Base-by-base conservation (phyloP, 2,329 filamentous ascomycete genomes). In the Dryadomyces quercivorus region DNA sequence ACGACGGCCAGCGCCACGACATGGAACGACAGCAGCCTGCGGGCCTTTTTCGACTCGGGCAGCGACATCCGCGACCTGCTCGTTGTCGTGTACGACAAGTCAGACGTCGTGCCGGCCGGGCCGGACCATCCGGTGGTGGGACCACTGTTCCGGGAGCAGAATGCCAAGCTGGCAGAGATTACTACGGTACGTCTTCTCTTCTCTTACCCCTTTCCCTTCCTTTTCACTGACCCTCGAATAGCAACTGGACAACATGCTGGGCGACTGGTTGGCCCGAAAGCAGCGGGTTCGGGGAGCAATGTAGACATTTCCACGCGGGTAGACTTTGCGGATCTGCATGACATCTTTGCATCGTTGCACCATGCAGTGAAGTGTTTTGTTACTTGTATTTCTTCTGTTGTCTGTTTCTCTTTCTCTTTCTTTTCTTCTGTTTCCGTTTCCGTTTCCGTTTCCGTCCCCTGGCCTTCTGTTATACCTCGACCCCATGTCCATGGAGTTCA, bases 71-170 rank as follows among this genome's bases (percentile, higher is more conserved):
- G 88, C 51, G 92, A 98, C 66, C 79, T 97, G 65, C 77, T 97
- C 52, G 79, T 91, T 42, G 86, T 98, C 57, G 89, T 98, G 31
- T 91, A 95, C 65, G 91, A 97, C 69, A 95, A 91, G 67, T 86
- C 83, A 15, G 87, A 91, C 56, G 83, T 94, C 16, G 78, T 82
- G 45, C 86, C 89, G 18, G 87, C 85, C 8, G 81, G 85, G 1
- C 78, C 80, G n/a, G 88, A 95, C 55, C 91, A 97, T 67, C 92
- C 92, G 0, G 76, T 95, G 47, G 88, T 86, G 51, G 81, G 82
- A 15, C 80, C 82, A 21, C 72, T 97, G 54, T 97, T 94, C 72
- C 83, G 82, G 51, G 88, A 95, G 65, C 88, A 95, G 69, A 91
- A 89, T 64, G 87, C 86, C 61, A 86, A 86, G 64, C 70, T 97